Conservation (phyloP, 164 flowering plant species). For the Stephania cephalantha region DNA sequence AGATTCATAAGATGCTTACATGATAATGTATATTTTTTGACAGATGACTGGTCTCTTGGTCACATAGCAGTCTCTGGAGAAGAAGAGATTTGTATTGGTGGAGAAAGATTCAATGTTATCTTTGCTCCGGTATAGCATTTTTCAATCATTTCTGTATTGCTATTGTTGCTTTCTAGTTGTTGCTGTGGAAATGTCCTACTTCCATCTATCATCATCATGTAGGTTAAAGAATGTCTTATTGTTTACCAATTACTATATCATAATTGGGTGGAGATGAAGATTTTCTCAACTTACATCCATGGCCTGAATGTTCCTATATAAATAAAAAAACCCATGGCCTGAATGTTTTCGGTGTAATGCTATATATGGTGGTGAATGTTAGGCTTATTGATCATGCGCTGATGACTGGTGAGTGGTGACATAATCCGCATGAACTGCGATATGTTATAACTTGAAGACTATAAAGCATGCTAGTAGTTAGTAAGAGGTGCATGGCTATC, state of each 20-base stretch:
- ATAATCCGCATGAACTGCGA: background rate
- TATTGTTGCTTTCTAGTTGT: background rate
- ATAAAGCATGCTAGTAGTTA: no score
- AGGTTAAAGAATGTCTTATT: background rate
- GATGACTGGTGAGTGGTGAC: background rate
- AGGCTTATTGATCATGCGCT: background rate
- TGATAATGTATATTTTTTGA: constrained; percentile 1
- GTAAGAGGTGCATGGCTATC: background rate
- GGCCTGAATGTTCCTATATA: background rate
- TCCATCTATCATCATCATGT: background rate
- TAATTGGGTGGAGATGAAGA: background rate
- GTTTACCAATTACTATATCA: background rate
- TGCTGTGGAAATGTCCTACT: background rate
- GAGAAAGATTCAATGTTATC: constrained; percentile 52
- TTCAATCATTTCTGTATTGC: background rate
- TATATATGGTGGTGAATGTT: background rate
- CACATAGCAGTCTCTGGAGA: constrained; percentile 53
- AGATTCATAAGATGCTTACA: no score
- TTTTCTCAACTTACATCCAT: background rate
- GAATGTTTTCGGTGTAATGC: background rate
- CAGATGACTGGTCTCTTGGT: constrained; percentile 77
- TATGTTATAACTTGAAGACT: background rate
- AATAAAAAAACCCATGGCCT: no score
- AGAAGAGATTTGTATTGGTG: constrained; percentile 73
- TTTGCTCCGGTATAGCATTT: constrained; percentile 60